phyloP scores from a whole-genome alignment of 2,329 filamentous ascomycete genomes.

The Ophioceras dolichostomum region DNA sequence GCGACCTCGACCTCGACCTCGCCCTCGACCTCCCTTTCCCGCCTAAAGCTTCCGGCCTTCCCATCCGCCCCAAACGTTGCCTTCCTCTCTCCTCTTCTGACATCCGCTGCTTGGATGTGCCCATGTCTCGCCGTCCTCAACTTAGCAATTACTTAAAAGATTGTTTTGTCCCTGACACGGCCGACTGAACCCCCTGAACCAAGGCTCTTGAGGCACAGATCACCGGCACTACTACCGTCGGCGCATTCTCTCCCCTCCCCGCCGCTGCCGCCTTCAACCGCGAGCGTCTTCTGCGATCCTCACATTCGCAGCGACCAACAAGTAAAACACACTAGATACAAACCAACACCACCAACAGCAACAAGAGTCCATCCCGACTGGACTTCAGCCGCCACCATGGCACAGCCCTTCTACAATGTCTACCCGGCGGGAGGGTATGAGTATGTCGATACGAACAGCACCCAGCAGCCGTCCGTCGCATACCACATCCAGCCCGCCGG shows the following conservation, averaged over 20 bases:
- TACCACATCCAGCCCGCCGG: slow-evolving; percentile 1
- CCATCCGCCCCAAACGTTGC: background rate
- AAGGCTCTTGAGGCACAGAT: too few relatives aligned
- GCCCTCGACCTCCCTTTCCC: background rate
- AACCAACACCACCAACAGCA: background rate
- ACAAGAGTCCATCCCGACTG: background rate
- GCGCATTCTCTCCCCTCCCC: too few relatives aligned
- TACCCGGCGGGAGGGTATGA: background rate
- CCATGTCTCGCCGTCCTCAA: slow-evolving; percentile 18
- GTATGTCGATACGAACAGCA: background rate
- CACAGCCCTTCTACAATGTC: background rate
- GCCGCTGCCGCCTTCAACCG: background rate
- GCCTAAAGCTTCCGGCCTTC: background rate
- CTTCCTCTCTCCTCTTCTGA: too few relatives aligned
- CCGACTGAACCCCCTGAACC: slow-evolving; percentile 14
- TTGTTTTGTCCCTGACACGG: slow-evolving; percentile 19
- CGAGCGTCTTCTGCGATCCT: background rate
- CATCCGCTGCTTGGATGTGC: slow-evolving; percentile 1
- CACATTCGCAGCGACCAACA: background rate
- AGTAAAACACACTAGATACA: background rate
- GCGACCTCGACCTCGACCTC: too few relatives aligned
- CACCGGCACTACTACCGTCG: too few relatives aligned
- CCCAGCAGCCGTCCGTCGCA: background rate
- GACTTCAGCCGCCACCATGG: background rate
- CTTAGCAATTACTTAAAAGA: slow-evolving; percentile 11